These are phyloP conservation scores for Fusarium setosum DNA, from an alignment of 2,329 filamentous ascomycete species.

Conservation along the genomic window DNA sequence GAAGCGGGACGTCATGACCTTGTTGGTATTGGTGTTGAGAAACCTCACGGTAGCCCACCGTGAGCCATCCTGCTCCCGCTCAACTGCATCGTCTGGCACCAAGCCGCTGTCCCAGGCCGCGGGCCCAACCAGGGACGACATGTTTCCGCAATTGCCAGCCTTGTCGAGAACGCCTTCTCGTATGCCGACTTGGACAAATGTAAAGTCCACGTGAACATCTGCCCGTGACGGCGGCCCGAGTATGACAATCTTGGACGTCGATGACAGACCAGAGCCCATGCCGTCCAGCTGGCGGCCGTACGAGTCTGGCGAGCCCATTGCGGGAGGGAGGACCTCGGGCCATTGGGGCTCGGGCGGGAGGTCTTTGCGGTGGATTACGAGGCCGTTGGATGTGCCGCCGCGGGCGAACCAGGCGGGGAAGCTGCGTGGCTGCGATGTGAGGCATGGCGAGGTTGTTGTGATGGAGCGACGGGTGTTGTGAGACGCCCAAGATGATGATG, in stretches of 20 bases:
- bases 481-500: neutral
- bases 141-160: constrained; percentile 81
- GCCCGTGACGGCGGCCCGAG: constrained; percentile 62
- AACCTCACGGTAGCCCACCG: constrained; percentile 65
- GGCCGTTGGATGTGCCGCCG: constrained; percentile 76
- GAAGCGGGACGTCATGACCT: constrained; percentile 70
- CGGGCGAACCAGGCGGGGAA: constrained; percentile 60
- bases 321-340: constrained; percentile 64
- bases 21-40: constrained; percentile 78
- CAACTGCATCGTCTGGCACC: constrained; percentile 23
- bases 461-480: constrained; percentile 11
- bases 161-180: constrained; percentile 70
- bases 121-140: constrained; percentile 75
- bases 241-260: constrained; percentile 77
- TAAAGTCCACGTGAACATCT: constrained; percentile 74
- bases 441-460: neutral
- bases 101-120: constrained; percentile 48
- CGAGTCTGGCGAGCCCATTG: constrained; percentile 74
- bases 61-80: constrained; percentile 40
- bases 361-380: constrained; percentile 59
- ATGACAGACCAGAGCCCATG: constrained; percentile 76
- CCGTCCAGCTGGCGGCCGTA: constrained; percentile 79
- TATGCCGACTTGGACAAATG: constrained; percentile 77
- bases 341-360: constrained; percentile 52
- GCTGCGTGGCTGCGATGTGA: constrained; percentile 33